phyloP scores from a whole-genome alignment of 306 rosid genomes.

The Vigna nakashimae region DNA sequence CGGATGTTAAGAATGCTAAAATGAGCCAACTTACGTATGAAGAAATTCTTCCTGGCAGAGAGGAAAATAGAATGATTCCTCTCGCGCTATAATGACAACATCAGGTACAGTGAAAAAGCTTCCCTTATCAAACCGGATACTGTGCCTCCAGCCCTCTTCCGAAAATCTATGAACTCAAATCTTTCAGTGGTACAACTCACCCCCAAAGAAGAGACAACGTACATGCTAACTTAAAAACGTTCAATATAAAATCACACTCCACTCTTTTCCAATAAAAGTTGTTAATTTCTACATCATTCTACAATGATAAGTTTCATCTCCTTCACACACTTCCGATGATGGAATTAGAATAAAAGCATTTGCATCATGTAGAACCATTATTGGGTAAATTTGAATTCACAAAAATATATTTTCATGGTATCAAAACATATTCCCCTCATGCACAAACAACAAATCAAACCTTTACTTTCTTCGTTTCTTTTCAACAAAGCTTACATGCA shows the following conservation, averaged over 20 bases:
- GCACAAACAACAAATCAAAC: not conserved
- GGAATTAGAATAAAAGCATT: not conserved
- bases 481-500: not conserved
- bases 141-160: not conserved
- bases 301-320: not conserved
- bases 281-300: not conserved
- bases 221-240: not conserved
- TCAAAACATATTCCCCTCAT: not conserved
- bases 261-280: not conserved
- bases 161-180: not conserved
- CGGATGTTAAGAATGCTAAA: conserved; percentile 11
- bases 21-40: not conserved
- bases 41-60: too few species aligned
- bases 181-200: too few species aligned
- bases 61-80: not conserved
- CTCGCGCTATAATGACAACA: not conserved
- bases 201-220: too few species aligned
- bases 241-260: not conserved
- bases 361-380: not conserved
- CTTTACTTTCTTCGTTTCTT: too few species aligned
- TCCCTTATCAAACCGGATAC: not conserved
- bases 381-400: not conserved
- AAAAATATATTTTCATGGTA: not conserved
- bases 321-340: not conserved
- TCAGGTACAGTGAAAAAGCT: not conserved